Conservation (phyloP, 345 rosid genomes). For the Lepidium africanum region DNA sequence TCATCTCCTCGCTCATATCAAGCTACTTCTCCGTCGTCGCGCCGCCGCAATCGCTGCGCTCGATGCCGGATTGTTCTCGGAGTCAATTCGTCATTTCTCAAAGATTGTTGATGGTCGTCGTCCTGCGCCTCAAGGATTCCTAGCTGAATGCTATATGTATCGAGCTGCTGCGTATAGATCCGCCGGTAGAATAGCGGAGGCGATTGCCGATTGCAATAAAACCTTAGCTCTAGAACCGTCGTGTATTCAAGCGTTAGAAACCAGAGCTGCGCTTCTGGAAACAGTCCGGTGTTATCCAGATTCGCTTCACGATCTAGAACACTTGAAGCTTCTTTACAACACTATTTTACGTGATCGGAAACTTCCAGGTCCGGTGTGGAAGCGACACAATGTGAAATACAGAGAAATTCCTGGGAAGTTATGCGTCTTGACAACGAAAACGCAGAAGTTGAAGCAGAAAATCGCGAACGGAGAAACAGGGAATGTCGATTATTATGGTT, state of each 20-base stretch:
- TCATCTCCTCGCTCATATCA: constrained; percentile 70
- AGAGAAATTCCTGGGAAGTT: constrained; percentile 80
- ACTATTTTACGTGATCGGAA: constrained; percentile 76
- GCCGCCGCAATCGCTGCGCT: constrained; percentile 84
- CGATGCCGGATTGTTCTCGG: constrained; percentile 67
- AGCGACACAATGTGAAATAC: constrained; percentile 73
- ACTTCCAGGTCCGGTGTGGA: constrained; percentile 97
- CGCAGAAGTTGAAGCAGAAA: constrained; percentile 56
- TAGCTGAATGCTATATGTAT: constrained; percentile 82
- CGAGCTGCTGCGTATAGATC: constrained; percentile 72
- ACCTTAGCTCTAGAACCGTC: constrained; percentile 80
- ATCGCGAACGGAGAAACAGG: constrained; percentile 76
- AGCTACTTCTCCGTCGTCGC: constrained; percentile 82
- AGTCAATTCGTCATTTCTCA: constrained; percentile 87
- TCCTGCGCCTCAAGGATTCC: constrained; percentile 82
- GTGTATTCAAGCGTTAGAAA: constrained; percentile 82
- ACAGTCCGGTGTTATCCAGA: constrained; percentile 81
- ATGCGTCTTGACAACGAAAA: constrained; percentile 56
- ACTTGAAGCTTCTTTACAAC: constrained; percentile 78
- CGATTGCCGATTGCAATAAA: constrained; percentile 87
- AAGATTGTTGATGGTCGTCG: constrained; percentile 88
- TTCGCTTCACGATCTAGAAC: constrained; percentile 87
- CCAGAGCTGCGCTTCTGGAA: constrained; percentile 75
- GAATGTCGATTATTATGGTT: constrained; percentile 70
- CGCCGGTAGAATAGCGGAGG: constrained; percentile 70